Base-by-base conservation (phyloP, 176 grass and related monocot genomes). In the Aegilops longissima region DNA sequence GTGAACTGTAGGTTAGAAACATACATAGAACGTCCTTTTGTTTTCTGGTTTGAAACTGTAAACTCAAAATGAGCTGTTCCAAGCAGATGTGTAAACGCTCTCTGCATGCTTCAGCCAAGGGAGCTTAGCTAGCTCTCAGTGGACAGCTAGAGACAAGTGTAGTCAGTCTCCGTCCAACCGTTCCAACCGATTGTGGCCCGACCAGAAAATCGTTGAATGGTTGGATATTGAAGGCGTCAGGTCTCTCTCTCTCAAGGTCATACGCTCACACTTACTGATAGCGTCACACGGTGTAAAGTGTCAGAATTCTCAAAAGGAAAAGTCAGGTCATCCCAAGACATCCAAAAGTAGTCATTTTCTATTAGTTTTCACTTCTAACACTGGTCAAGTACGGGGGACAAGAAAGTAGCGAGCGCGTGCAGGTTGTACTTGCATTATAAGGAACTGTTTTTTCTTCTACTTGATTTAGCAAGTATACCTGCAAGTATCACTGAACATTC, bases 81-180 rank as follows among this genome's bases (percentile, higher is more conserved):
- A 61, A 81, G 5, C 44, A 45, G 34, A 20, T 52, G 49, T 27
- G 65, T 61, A 21, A 76, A 59, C 23, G 4, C 5, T 29, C 21
- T 14, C 6, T 52, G 49, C 68, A 39, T 83, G 81, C 47, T 82
- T 58, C 81, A 44, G 68, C 44, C 34, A 61, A 61, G n/a, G 51
- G 5, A 83, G 51, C n/a, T 73, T 12, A 10, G 7, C 66, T 7
- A 52, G 12, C 78, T 69, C 11, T 18, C 8, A 66, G 27, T n/a
- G 16, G 62, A 24, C 71, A 33, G 25, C 18, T 42, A 72, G 17
- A 5, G 4, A 83, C 9, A 72, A 12, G 35, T 5, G 36, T 71
- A n/a, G 36, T 71, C 35, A 21, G 33, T 69, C 73, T 4, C 13
- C 9, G 58, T 76, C 58, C n/a, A 65, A 59, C 42, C 79, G 61